Evolutionary conservation across 2,329 filamentous ascomycete species (phyloP).

Genomic region (Metarhizium sp.): DNA sequence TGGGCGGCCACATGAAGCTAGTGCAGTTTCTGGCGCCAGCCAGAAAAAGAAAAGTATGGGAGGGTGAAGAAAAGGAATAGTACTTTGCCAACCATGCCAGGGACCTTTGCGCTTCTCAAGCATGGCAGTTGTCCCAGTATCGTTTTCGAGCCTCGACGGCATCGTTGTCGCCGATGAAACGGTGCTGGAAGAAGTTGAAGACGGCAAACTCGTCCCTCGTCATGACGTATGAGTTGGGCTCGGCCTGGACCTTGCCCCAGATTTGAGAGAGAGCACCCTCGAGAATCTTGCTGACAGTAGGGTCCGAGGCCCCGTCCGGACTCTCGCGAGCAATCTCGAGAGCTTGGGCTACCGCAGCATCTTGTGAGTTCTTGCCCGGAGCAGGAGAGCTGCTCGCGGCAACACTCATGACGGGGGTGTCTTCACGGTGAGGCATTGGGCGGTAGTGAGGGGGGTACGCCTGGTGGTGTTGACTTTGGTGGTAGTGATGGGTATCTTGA

Average conservation of each 20-base stretch:
- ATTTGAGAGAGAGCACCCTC: slow-evolving; percentile 54
- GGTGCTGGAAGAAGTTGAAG: slow-evolving; percentile 74
- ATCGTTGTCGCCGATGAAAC: slow-evolving; percentile 46
- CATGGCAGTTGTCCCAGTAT: slow-evolving; percentile 41
- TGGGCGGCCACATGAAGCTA: not conserved
- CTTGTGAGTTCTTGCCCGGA: slow-evolving; percentile 15
- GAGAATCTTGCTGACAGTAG: slow-evolving; percentile 53
- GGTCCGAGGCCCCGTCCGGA: slow-evolving; percentile 55
- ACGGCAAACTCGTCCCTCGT: slow-evolving; percentile 70
- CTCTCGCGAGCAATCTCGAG: slow-evolving; percentile 69
- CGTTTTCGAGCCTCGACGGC: slow-evolving; percentile 38
- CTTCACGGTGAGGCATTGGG: slow-evolving; percentile 15
- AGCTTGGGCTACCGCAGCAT: slow-evolving; percentile 50
- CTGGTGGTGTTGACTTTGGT: slow-evolving; percentile 1
- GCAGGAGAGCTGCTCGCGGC: slow-evolving; percentile 3
- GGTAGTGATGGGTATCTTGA: slow-evolving; percentile 8
- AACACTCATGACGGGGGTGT: slow-evolving; percentile 8
- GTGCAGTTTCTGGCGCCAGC: not conserved
- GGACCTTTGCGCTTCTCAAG: slow-evolving; percentile 10
- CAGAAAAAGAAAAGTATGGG: not conserved
- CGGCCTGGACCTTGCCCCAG: slow-evolving; percentile 56
- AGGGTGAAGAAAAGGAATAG: not conserved
- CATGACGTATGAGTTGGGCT: slow-evolving; percentile 65
- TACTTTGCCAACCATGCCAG: not conserved
- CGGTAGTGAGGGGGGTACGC: not conserved